phyloP scores from a whole-genome alignment of 176 grass and related monocot species.

The Melocanna baccifera region DNA sequence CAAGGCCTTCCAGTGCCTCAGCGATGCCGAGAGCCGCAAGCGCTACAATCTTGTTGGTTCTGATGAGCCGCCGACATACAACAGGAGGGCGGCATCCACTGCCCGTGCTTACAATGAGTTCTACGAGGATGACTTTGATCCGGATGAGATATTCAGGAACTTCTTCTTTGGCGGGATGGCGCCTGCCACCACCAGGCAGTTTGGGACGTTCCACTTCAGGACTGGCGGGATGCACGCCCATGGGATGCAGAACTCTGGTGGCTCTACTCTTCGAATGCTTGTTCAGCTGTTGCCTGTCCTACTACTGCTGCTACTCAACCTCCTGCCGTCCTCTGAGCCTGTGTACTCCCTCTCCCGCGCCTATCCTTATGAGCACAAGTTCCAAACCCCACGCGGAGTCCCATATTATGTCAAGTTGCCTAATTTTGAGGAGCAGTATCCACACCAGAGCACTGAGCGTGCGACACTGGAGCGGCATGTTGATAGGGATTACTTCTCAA shows the following conservation, averaged over 20 bases:
- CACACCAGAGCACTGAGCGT: constrained; percentile 60
- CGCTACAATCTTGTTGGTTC: constrained; percentile 74
- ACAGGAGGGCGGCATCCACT: constrained; percentile 48
- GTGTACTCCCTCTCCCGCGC: constrained; percentile 57
- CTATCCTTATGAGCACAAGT: constrained; percentile 69
- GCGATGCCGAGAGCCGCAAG: constrained; percentile 65
- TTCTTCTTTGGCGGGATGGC: constrained; percentile 92
- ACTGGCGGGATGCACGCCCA: constrained; percentile 48
- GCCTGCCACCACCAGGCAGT: constrained; percentile 60
- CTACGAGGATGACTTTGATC: constrained; percentile 78
- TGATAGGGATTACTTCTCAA: constrained; percentile 73
- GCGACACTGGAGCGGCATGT: constrained; percentile 60
- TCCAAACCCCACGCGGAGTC: constrained; percentile 60
- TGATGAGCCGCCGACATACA: constrained; percentile 51
- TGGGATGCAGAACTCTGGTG: constrained; percentile 43
- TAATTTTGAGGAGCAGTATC: constrained; percentile 91
- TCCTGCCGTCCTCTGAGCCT: constrained; percentile 78
- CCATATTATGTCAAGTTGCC: constrained; percentile 71
- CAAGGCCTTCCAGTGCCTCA: constrained; percentile 95
- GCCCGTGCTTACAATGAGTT: constrained; percentile 50
- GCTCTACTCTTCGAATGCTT: constrained; percentile 62
- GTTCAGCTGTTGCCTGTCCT: constrained; percentile 82
- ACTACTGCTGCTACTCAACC: constrained; percentile 69
- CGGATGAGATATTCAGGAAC: constrained; percentile 95
- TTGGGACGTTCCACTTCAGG: constrained; percentile 73